These are phyloP conservation scores for Zopfia rhizophila DNA, from an alignment of 2,329 filamentous ascomycete species.

Conservation along the genomic window DNA sequence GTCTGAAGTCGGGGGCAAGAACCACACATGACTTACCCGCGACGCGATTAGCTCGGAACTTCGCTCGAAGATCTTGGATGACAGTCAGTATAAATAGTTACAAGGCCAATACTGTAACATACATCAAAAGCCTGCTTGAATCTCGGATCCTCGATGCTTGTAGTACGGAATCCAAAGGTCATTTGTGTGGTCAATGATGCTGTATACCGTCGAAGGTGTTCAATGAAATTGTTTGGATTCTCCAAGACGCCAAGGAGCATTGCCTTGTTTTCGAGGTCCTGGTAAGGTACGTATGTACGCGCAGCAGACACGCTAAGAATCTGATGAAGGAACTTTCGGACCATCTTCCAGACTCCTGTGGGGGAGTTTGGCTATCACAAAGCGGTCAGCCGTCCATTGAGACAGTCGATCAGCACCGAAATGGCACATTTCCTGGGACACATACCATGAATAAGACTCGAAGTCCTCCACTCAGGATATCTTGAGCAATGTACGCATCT, in stretches of 20 bases:
- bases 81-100: not conserved
- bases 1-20: too few relatives aligned
- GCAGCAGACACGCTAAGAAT: conserved; percentile 28
- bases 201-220: conserved; percentile 62
- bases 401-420: too few relatives aligned
- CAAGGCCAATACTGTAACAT: not conserved
- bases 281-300: conserved; percentile 55
- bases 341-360: conserved; percentile 28
- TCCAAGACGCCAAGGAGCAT: conserved; percentile 63
- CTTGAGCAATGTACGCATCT: conserved; percentile 55
- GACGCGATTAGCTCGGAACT: conserved; percentile 56
- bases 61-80: conserved; percentile 52
- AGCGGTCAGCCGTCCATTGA: too few relatives aligned
- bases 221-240: conserved; percentile 52
- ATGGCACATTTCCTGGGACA: not conserved
- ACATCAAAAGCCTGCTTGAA: conserved; percentile 25
- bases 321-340: conserved; percentile 25
- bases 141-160: conserved; percentile 18
- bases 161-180: conserved; percentile 56
- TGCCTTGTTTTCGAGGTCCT: conserved; percentile 65
- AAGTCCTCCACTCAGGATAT: conserved; percentile 28
- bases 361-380: conserved; percentile 1
- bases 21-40: too few relatives aligned
- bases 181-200: conserved; percentile 62
- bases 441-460: conserved; percentile 30